Base-by-base conservation (phyloP, 148 eudicot species). In the Camellia japonica region DNA sequence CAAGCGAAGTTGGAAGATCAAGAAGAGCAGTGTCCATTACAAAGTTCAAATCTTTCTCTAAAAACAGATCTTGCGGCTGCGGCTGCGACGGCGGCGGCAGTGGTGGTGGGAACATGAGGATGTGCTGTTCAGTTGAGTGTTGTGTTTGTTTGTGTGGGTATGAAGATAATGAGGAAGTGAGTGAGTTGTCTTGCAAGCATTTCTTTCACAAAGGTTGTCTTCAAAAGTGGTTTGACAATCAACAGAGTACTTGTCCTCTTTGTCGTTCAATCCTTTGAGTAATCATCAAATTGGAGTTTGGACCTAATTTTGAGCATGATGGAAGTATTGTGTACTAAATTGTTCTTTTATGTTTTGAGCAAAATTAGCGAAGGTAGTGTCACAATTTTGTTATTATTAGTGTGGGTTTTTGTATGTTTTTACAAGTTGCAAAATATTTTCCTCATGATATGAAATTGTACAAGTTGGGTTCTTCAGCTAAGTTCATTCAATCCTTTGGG, bases 171-270 rank as follows among this genome's bases (percentile, higher is more conserved):
- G 93, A 92, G 47, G 94, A 90, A 62, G 91, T 90, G 58, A 85
- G 93, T 81, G 98, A 89, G 86, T 79, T 94, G 74, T 4, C 87
- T 77, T 94, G 98, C 80, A 88, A 94, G 84, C 98, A 94, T 89
- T 92, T 89, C 86, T 94, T 94, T 72, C 98, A 94, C 62, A 88
- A 66, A 78, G 74, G 77, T 4, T 92, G 98, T 81, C 82, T 94
- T 74, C 91, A 89, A 2, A 90, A 89, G 81, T 94, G 98, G 98
- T 89, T 90, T 78, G 88, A 87, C 75, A 89, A 87, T 44, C 89
- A 85, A 14, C 93, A 87, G 51, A 74, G 41, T 49, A 92, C 94
- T 76, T 94, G 98, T 80, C 98, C 98, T 59, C 93, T 94, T 75
- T 94, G 98, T 75, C 90, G 98, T 47, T 88, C 98, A 19, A 78